Evolutionary conservation across 2,329 filamentous ascomycete species (phyloP).

Genomic region (Hymenoscyphus scutula): DNA sequence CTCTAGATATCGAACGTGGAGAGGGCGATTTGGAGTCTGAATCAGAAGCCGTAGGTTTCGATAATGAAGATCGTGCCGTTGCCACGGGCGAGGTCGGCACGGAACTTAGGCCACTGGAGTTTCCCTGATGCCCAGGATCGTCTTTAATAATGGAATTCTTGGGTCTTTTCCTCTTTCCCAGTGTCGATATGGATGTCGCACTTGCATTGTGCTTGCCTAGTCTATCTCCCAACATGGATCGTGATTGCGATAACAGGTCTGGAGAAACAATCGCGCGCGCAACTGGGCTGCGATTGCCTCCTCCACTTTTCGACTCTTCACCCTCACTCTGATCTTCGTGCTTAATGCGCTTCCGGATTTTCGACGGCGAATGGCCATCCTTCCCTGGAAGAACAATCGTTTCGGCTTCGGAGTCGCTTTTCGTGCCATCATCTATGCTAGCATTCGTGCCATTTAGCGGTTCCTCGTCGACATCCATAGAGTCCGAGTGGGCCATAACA

Average conservation of each 20-base stretch:
- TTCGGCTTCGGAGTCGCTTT: constrained; percentile 69
- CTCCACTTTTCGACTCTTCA: constrained; percentile 40
- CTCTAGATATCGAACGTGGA: constrained; percentile 21
- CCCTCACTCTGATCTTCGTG: constrained; percentile 62
- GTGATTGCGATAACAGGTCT: constrained; percentile 10
- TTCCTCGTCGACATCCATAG: constrained; percentile 25
- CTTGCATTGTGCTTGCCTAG: constrained; percentile 31
- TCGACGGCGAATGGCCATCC: constrained; percentile 62
- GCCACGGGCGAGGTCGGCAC: constrained; percentile 52
- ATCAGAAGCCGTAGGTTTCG: constrained; percentile 49
- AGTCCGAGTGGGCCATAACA: constrained; percentile 20
- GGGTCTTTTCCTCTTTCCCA: constrained; percentile 51
- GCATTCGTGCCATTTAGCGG: constrained; percentile 19
- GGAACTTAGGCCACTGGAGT: constrained; percentile 57
- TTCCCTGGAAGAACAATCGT: constrained; percentile 68
- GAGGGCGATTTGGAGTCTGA: constrained; percentile 45
- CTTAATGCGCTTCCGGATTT: constrained; percentile 59
- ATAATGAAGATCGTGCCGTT: constrained; percentile 33
- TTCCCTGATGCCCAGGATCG: constrained; percentile 27
- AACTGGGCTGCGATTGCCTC: constrained; percentile 17
- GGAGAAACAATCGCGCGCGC: constrained; percentile 8
- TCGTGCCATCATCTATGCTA: constrained; percentile 36
- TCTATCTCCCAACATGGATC: constrained; percentile 19
- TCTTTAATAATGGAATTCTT: constrained; percentile 26
- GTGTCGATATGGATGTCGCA: constrained; percentile 35